Evolutionary conservation across 345 rosid species (phyloP).

Genomic region (Acer yangbiense): DNA sequence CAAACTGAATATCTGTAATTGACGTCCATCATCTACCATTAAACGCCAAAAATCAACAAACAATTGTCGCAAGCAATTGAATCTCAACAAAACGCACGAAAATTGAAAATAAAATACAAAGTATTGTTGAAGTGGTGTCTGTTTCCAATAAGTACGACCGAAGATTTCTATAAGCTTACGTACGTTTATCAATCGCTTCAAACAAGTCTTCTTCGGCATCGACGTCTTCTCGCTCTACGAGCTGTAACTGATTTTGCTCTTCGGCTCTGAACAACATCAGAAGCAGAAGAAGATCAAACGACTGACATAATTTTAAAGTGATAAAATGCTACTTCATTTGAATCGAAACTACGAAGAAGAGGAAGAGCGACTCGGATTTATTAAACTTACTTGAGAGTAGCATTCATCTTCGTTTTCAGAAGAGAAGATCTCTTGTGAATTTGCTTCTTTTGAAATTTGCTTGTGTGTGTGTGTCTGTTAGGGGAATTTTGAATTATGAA

Average conservation of each 20-base stretch:
- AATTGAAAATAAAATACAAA: background rate
- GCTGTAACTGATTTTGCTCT: conserved; percentile 68
- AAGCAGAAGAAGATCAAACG: background rate
- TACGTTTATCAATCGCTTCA: conserved; percentile 79
- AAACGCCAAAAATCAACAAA: background rate
- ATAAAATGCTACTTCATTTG: background rate
- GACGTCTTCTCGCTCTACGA: conserved; percentile 66
- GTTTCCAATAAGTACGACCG: background rate
- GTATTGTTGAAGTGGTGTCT: too few relatives aligned
- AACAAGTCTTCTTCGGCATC: conserved; percentile 74
- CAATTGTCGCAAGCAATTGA: background rate
- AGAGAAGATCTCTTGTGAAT: conserved; percentile 8
- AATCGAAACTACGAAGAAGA: conserved; percentile 13
- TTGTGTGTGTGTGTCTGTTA: background rate
- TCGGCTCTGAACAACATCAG: conserved; percentile 52
- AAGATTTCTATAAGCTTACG: conserved; percentile 32
- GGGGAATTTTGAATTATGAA: conserved; percentile 21
- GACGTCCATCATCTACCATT: background rate
- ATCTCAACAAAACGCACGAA: conserved; percentile 1
- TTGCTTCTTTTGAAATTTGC: conserved; percentile 7
- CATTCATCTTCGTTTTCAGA: conserved; percentile 51
- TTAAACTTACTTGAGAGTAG: conserved; percentile 67
- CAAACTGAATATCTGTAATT: background rate
- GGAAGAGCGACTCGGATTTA: background rate
- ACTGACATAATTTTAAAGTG: background rate